Conservation (phyloP, 2,329 filamentous ascomycete species). For the Aspergillus vadensis region DNA sequence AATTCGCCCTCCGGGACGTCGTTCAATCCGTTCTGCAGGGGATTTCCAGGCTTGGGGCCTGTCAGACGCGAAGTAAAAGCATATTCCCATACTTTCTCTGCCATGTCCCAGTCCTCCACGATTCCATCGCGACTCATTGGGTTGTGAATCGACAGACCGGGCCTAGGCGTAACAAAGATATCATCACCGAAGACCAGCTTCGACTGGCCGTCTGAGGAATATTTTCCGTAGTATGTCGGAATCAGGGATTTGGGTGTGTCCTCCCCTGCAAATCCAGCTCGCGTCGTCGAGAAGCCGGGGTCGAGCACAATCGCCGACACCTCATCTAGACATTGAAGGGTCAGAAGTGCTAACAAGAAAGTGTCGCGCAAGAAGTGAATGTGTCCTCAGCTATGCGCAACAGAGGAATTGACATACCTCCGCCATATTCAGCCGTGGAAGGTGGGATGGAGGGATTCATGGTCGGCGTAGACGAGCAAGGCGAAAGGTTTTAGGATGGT, state of each 20-base stretch:
- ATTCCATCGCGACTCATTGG: constrained; percentile 87
- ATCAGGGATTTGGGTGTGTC: constrained; percentile 93
- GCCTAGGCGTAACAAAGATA: constrained; percentile 74
- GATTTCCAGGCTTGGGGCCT: constrained; percentile 68
- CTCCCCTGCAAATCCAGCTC: constrained; percentile 96
- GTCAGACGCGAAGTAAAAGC: constrained; percentile 87
- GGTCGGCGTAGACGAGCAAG: constrained; percentile 1
- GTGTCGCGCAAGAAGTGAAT: background rate
- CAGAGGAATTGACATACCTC: constrained; percentile 42
- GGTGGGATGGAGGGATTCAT: constrained; percentile 50
- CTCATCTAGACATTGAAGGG: constrained; percentile 67
- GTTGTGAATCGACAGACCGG: constrained; percentile 81
- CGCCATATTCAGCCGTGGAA: constrained; percentile 51
- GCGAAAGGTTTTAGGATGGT: constrained; percentile 8
- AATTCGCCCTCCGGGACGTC: constrained; percentile 62
- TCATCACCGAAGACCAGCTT: constrained; percentile 83
- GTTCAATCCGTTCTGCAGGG: constrained; percentile 77
- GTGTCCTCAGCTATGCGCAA: constrained; percentile 12
- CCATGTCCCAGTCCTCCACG: constrained; percentile 95
- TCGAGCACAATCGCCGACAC: constrained; percentile 96
- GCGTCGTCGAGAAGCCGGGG: constrained; percentile 85
- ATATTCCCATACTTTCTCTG: constrained; percentile 87
- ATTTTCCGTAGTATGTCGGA: constrained; percentile 81
- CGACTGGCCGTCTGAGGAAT: constrained; percentile 55
- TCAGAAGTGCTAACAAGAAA: constrained; percentile 7